Evolutionary conservation across 192 early-diverging fungal species (phyloP).

Genomic region (Cladochytrium replicatum): DNA sequence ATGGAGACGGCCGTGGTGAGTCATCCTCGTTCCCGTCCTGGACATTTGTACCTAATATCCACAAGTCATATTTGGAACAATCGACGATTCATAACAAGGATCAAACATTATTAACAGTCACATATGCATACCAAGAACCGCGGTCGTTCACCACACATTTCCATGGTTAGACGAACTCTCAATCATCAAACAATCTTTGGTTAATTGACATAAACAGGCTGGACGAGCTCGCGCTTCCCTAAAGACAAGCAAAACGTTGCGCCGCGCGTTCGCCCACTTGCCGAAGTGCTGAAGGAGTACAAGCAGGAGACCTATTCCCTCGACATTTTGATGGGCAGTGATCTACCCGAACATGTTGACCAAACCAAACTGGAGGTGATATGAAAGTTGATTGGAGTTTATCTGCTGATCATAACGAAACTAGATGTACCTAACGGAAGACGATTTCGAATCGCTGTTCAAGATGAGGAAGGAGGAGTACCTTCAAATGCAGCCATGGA

Average conservation of each 20-base stretch:
- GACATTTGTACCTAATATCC: not conserved
- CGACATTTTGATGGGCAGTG: slow-evolving; percentile 9
- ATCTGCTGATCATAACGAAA: too few relatives aligned
- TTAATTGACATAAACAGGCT: slow-evolving; percentile 15
- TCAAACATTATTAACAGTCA: slow-evolving; percentile 9
- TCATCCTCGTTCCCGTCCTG: not conserved
- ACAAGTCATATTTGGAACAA: not conserved
- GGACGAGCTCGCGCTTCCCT: slow-evolving; percentile 12
- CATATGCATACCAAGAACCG: slow-evolving; percentile 20
- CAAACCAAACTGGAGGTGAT: slow-evolving; percentile 19
- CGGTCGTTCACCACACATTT: slow-evolving; percentile 13
- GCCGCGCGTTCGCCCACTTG: slow-evolving; percentile 1
- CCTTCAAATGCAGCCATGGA: slow-evolving; percentile 19
- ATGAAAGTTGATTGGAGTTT: too few relatives aligned
- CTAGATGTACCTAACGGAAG: slow-evolving; percentile 19
- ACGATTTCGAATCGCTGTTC: slow-evolving; percentile 21
- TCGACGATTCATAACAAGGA: not conserved
- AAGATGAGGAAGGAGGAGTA: slow-evolving; percentile 19
- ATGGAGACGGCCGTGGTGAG: not conserved
- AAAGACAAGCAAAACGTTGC: slow-evolving; percentile 6
- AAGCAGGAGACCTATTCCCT: slow-evolving; percentile 9
- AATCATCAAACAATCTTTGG: not conserved
- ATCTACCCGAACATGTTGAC: slow-evolving; percentile 21
- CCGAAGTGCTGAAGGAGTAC: slow-evolving; percentile 13
- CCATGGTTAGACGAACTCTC: too few relatives aligned